These are phyloP conservation scores for Monosporozyma aerobia DNA, from an alignment of 805 yeast genomes.

Conservation along the genomic window DNA sequence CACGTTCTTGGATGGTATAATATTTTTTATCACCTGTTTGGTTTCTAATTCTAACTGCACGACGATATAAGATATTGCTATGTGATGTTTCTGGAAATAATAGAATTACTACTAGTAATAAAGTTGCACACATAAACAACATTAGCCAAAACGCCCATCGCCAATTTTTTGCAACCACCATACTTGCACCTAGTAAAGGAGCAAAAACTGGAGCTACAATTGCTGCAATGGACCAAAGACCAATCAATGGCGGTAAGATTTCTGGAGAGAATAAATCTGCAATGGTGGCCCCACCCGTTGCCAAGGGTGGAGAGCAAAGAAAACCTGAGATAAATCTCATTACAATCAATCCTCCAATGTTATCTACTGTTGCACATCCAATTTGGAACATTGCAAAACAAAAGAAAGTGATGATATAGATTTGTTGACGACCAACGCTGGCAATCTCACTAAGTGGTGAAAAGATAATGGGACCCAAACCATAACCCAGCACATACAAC, in stretches of 20 bases:
- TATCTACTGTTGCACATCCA: too few species aligned
- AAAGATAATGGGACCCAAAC: too few species aligned
- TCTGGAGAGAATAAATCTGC: constrained; percentile 33
- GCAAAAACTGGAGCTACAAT: constrained; percentile 48
- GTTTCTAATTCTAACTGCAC: constrained; percentile 27
- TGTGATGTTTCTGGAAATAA: constrained; percentile 43
- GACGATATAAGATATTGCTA: constrained; percentile 37
- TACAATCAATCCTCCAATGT: too few species aligned
- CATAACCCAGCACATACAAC: too few species aligned
- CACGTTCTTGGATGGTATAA: constrained; percentile 33
- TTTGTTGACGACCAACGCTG: too few species aligned
- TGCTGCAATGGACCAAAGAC: constrained; percentile 45
- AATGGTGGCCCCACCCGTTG: too few species aligned
- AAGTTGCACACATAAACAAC: constrained; percentile 33
- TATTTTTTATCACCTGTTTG: constrained; percentile 34
- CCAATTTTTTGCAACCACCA: constrained; percentile 42
- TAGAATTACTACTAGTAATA: constrained; percentile 31
- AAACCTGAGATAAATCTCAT: too few species aligned
- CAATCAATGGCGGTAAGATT: constrained; percentile 38
- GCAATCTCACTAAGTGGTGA: too few species aligned
- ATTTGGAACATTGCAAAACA: too few species aligned
- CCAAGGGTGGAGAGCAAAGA: too few species aligned
- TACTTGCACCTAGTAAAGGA: constrained; percentile 47
- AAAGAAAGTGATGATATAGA: too few species aligned
- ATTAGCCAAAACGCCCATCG: constrained; percentile 49